phyloP scores from a whole-genome alignment of 2,329 filamentous ascomycete genomes.

The Chaetomiaceae sp. region DNA sequence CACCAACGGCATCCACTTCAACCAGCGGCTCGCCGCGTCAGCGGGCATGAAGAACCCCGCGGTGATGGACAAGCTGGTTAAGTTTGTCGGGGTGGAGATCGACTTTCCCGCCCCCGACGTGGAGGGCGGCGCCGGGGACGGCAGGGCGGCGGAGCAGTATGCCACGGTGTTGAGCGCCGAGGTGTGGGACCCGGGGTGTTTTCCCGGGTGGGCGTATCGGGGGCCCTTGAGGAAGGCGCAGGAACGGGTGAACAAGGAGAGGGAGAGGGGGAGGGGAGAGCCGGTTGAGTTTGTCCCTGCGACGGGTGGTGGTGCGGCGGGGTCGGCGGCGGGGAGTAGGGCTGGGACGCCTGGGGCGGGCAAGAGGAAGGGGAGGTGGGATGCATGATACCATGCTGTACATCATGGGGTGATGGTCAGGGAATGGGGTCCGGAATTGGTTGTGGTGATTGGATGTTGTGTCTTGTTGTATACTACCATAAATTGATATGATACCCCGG shows the following conservation, averaged over 20 bases:
- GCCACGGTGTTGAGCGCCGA: slow-evolving; percentile 54
- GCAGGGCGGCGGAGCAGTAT: slow-evolving; percentile 53
- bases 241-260: slow-evolving; percentile 42
- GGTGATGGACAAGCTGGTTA: slow-evolving; percentile 67
- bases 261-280: slow-evolving; percentile 41
- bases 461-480: no score
- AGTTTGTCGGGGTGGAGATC: slow-evolving; percentile 52
- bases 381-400: no score
- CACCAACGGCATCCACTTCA: slow-evolving; percentile 71
- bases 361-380: slow-evolving; percentile 21
- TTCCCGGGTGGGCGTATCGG: slow-evolving; percentile 53
- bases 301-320: slow-evolving; percentile 14
- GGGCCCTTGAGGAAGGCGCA: slow-evolving; percentile 48
- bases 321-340: slow-evolving; percentile 29
- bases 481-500: no score
- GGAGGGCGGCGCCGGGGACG: slow-evolving; percentile 37
- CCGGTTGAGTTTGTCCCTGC: slow-evolving; percentile 49
- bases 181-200: slow-evolving; percentile 54
- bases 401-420: no score
- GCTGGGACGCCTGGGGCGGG: slow-evolving; percentile 29
- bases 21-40: slow-evolving; percentile 64
- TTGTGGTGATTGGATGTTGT: no score
- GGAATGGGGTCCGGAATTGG: no score
- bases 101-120: slow-evolving; percentile 31
- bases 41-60: slow-evolving; percentile 67